Evolutionary conservation across 805 yeast genomes (phyloP), one percentile per base, ranked within the genome.

Genomic region (Torulaspora quercuum): DNA sequence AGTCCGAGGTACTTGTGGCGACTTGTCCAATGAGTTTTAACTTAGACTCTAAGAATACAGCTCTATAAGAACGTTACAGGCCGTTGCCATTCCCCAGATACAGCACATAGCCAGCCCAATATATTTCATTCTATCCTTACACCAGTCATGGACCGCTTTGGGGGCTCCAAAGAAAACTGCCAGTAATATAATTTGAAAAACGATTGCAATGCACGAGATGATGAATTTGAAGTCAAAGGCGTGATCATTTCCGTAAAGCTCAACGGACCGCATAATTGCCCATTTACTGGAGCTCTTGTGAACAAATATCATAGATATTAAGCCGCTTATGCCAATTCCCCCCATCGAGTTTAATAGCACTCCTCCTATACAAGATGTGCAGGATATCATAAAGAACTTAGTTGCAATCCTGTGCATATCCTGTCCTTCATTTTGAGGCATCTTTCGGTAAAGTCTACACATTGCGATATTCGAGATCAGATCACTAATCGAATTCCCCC

Each of bases 401-500:
- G 65, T 49, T 1, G 64, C 59, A 12, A 52, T 29, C 4, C 42
- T 35, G 3, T 38, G 33, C 12, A 46, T 36, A 22, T 52, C 42
- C 10, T 44, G 43, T 4, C 39, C 16, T n/a, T 48, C 48, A 7
- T 42, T 29, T 7, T 39, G 41, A 8, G 64, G 60, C 15, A 45
- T 31, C 25, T 53, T 55, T 9, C 49, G 46, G 39, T 61, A 60
- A 4, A 87, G 71, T 41, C 67, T 68, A 3, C 96, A 92, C 38
- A 92, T 75, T 0, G 95, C 84, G 21, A 82, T 63, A 52, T 92
- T 88, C 0, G 97, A 82, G 3, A 92, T 78, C 33, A 90, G 66
- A 55, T 92, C 99, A 9, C 97, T 95, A 3, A 86, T 67, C 0
- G 97, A 90, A 55, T 92, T 94, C 3, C 99, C 98, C 44, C 90